phyloP scores from a whole-genome alignment of 352 stramenopile genomes.

The Globisporangium sylvaticum region DNA sequence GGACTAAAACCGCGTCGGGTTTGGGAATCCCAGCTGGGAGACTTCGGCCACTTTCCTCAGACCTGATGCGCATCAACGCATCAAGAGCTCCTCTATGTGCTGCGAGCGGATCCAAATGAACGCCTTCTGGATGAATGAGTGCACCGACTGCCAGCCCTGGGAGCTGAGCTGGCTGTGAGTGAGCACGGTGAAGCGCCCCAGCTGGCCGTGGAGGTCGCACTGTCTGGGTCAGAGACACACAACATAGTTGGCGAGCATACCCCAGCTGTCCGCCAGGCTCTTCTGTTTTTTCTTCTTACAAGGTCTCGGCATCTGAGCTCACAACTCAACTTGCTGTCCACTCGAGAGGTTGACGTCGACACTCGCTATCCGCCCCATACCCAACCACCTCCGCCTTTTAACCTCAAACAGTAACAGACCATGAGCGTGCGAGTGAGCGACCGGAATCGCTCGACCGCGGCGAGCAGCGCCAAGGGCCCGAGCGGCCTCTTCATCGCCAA shows the following conservation, averaged over 20 bases:
- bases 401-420: neutral
- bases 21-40: neutral
- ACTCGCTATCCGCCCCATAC: neutral
- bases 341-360: neutral
- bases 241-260: no score
- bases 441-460: neutral
- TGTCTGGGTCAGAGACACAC: neutral
- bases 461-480: slow-evolving; percentile 6
- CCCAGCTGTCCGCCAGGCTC: neutral
- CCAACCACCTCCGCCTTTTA: neutral
- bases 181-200: neutral
- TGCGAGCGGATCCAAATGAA: neutral
- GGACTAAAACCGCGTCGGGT: neutral
- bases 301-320: neutral
- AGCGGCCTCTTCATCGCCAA: slow-evolving; percentile 7
- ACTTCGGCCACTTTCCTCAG: neutral
- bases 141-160: neutral
- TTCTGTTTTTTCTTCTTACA: neutral
- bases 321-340: neutral
- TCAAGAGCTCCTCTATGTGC: neutral
- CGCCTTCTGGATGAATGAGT: neutral
- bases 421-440: slow-evolving; percentile 20
- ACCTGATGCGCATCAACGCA: neutral
- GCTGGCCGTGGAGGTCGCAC: neutral
- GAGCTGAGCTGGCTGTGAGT: neutral